Evolutionary conservation across 805 yeast species (phyloP).

Genomic region (Starmerella vaccinii): DNA sequence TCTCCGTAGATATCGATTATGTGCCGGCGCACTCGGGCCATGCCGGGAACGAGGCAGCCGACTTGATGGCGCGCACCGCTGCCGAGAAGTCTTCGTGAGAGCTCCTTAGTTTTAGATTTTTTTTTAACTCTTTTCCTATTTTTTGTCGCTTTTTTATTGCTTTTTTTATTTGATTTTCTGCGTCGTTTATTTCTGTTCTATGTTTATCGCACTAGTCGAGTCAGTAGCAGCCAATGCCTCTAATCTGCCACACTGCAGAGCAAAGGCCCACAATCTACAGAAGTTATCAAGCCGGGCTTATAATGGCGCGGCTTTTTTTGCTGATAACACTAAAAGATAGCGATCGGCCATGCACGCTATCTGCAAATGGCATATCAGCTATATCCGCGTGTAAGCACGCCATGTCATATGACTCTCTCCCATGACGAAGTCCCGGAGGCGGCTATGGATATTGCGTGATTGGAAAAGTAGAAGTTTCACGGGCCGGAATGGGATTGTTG

Average conservation of each 20-base stretch:
- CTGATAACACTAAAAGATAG: no score
- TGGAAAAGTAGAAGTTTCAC: background rate
- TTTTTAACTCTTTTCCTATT: background rate
- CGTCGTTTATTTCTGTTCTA: background rate
- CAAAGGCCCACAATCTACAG: no score
- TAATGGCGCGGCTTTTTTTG: no score
- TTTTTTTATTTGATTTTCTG: no score
- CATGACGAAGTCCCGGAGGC: background rate
- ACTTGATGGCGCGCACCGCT: slow-evolving; percentile 59
- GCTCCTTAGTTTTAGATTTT: no score
- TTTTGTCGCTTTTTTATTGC: background rate
- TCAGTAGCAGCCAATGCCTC: no score
- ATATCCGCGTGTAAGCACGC: background rate
- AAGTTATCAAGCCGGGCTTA: no score
- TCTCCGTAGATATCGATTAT: slow-evolving; percentile 41
- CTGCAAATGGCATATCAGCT: background rate
- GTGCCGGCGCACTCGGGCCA: slow-evolving; percentile 65
- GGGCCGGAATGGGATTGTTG: slow-evolving; percentile 21
- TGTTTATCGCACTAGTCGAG: background rate
- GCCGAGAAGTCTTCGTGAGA: slow-evolving; percentile 14
- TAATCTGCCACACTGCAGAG: no score
- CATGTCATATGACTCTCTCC: background rate
- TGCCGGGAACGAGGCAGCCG: slow-evolving; percentile 70
- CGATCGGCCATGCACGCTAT: no score
- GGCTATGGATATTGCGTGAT: background rate